A percentile compares a stretch with the other conserved stretches of the same genome.
phyloP scores from a whole-genome alignment of 2,329 filamentous ascomycete species.

The Microcera coccophila region DNA sequence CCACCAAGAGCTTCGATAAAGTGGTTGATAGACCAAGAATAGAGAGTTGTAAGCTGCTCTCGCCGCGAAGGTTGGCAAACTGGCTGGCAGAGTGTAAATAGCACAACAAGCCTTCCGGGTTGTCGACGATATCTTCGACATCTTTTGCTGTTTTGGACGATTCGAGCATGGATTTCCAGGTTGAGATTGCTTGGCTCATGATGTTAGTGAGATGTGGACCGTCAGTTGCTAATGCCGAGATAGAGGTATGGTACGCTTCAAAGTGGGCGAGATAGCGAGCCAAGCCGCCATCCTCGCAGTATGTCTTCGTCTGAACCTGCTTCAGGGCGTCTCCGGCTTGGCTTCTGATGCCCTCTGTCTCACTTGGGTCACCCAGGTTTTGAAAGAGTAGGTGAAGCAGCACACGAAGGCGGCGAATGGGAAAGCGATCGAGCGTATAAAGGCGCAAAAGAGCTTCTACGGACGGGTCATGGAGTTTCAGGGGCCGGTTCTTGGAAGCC shows the following conservation, averaged over 20 bases:
- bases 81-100: conserved; percentile 50
- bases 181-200: conserved; percentile 35
- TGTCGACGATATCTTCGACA: conserved; percentile 45
- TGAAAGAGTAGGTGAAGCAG: conserved; percentile 47
- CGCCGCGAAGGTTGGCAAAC: conserved; percentile 49
- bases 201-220: conserved; percentile 28
- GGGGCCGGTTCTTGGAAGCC: conserved; percentile 31
- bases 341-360: conserved; percentile 36
- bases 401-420: conserved; percentile 50
- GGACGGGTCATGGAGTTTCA: conserved; percentile 43
- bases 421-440: conserved; percentile 48
- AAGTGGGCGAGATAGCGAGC: conserved; percentile 47
- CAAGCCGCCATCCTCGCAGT: conserved; percentile 45
- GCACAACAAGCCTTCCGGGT: conserved; percentile 45
- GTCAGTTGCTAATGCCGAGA: conserved; percentile 42
- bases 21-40: conserved; percentile 44
- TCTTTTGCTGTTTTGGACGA: conserved; percentile 38
- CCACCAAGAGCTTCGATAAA: conserved; percentile 37
- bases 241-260: conserved; percentile 41
- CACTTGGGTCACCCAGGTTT: conserved; percentile 43
- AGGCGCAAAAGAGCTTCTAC: conserved; percentile 47
- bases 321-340: conserved; percentile 39
- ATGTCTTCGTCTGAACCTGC: conserved; percentile 33
- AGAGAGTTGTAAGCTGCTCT: conserved; percentile 43
- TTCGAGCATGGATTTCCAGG: conserved; percentile 44